Base-by-base conservation (phyloP, 108 stramenopile genomes). In the Skeletonema menzelii region DNA sequence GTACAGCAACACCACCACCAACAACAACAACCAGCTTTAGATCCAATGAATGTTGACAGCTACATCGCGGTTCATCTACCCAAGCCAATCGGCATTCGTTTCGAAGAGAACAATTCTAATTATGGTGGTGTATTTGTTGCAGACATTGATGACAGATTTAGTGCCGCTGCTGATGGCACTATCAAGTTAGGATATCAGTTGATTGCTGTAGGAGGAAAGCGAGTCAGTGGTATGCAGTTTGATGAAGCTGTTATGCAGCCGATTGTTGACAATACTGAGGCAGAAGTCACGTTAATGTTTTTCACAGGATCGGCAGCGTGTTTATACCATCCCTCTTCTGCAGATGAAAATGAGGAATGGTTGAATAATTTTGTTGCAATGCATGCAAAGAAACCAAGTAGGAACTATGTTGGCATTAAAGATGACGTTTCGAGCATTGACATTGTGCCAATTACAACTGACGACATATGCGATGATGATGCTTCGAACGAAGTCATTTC, bases 61-160 rank as follows among this genome's bases (percentile, higher is more conserved):
- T 91, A 91, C 65, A 70, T 87, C 20, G 56, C 71, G n/a, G 86
- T 86, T 11, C 30, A 42, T 17, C 75, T 91, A 30, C 2, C 79
- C 8, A 91, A 91, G 76, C 90, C 90, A 15, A 91, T 91, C 86
- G 90, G 90, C 1, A 88, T 91, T 62, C 79, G 88, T 20, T 91
- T 91, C 74, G 90, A 91, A 84, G 90, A 91, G 63, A 91, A 91
- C 66, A 85, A 87, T 73, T 67, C 73, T 19, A 69, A 86, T 75
- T 87, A 49, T 31, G 90, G 90, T 17, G 90, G 90, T 8, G 86
- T 91, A 34, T 91, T 87, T 69, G 84, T 91, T 13, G 80, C 85
- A 35, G 78, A 83, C 13, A 37, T 91, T 13, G 75, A 85, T 28
- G 80, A 84, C 28, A 86, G 75, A 12, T 86, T 86, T 32, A 69